A percentile compares a stretch with the other conserved stretches of the same genome.
Conservation (phyloP, 1,284 basidiomycete genomes). For the Exobasidium rhododendri region DNA sequence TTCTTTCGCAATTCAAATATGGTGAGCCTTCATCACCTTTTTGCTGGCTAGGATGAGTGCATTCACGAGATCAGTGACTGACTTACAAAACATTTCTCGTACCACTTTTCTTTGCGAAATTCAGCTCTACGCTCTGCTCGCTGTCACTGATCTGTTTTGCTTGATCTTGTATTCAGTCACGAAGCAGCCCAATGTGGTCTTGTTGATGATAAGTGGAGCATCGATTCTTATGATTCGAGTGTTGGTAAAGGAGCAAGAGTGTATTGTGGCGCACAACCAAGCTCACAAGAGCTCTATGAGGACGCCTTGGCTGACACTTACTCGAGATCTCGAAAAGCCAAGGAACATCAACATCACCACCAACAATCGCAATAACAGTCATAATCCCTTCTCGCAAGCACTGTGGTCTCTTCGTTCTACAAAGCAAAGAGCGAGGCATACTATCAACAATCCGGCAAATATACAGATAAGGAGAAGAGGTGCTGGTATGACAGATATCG, state of each 20-base stretch:
- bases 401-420: no score
- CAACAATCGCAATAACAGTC: background rate
- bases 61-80: no score
- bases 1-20: background rate
- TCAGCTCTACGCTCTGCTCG: conserved; percentile 5
- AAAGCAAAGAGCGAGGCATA: background rate
- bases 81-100: no score
- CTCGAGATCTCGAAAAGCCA: background rate
- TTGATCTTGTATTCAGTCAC: conserved; percentile 2
- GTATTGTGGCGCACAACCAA: conserved; percentile 2
- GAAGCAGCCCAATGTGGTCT: background rate
- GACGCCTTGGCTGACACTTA: background rate
- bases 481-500: conserved; percentile 10
- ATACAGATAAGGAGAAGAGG: background rate
- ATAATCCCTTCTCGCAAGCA: background rate
- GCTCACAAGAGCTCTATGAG: background rate
- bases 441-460: background rate
- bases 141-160: background rate
- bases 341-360: background rate
- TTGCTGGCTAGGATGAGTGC: no score
- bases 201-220: background rate
- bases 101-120: no score
- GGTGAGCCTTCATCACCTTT: no score
- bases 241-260: conserved; percentile 9
- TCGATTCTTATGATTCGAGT: conserved; percentile 7